phyloP scores from a whole-genome alignment of 306 rosid species.

The Luffa aegyptiaca region DNA sequence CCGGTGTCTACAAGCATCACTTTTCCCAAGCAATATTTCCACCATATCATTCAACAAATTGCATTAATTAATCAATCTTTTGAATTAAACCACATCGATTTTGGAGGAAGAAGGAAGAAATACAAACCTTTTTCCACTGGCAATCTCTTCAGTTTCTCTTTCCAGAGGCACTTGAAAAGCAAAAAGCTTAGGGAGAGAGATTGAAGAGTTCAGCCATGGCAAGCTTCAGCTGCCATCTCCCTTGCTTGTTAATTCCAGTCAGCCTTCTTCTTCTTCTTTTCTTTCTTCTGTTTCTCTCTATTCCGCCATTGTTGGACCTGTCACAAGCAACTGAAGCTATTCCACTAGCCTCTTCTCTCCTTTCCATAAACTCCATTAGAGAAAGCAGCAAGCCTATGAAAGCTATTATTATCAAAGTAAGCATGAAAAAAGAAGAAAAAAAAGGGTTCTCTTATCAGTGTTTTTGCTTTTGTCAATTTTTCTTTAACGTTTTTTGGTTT shows the following conservation, averaged over 20 bases:
- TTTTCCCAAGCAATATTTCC: neutral
- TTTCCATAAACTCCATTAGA: neutral
- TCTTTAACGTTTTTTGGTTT: neutral
- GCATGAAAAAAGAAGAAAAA: neutral
- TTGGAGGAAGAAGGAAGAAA: neutral
- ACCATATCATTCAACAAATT: neutral
- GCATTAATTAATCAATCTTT: neutral
- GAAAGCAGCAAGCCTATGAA: conserved; percentile 2
- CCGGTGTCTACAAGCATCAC: conserved; percentile 9
- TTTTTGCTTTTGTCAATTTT: neutral
- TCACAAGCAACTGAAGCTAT: conserved; percentile 7
- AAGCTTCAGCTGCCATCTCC: neutral
- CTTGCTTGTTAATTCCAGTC: conserved; percentile 1
- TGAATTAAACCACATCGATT: neutral
- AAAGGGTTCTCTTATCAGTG: neutral
- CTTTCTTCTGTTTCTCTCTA: neutral
- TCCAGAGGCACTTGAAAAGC: neutral
- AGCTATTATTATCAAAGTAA: neutral
- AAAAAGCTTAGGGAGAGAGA: neutral
- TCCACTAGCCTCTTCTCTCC: neutral
- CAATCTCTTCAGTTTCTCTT: neutral
- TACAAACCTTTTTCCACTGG: neutral
- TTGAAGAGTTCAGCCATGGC: conserved; percentile 10
- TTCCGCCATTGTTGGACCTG: conserved; percentile 4
- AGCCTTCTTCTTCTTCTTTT: neutral